Base-by-base conservation (phyloP, 2,329 filamentous ascomycete species). In the Coniosporium tulheliwenetii region DNA sequence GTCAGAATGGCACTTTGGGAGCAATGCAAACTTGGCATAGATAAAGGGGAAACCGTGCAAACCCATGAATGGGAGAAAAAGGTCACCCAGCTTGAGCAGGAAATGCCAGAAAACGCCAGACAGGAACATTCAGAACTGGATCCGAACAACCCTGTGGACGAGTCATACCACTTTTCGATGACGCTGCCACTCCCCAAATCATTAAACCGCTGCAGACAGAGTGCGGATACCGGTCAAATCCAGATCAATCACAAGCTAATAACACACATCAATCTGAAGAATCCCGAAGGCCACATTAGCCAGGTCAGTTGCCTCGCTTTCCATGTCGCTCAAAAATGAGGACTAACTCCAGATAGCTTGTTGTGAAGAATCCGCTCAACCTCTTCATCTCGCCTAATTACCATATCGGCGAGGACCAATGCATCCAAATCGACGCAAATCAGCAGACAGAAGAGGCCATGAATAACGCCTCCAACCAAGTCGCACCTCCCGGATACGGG, bases 361-460 rank as follows among this genome's bases (percentile, higher is more conserved):
- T 33, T 13, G 32, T 33, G 5, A 10, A 13, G 10, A 33, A 4
- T 8, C 87, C 91, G 1, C 75, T 96, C 12, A 85, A 85, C 41
- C 79, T 98, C 33, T 95, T 94, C 62, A 95, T 96, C 49, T 98
- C 91, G 5, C 89, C 91, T 0, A 91, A 91, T 54, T 77, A 94
- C 52, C 81, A 85, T 0, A 75, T 95, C 32, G 85, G 91, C 52
- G 85, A 93, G 40, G 75, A 89, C 44, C 91, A 93, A 50, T 80
- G 83, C 51, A 71, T 96, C 2, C 40, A 69, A 72, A 40, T 72
- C 77, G 52, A 66, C 66, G n/a, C 69, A 1, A 51, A 50, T 29
- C 49, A 49, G 19, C 44, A 52, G n/a, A 47, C 54, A 8, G 55
- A 61, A 34, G 66, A 75, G 42, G 69, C 74, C 14, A 71, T 33